phyloP scores from a whole-genome alignment of 2,329 filamentous ascomycete genomes.

The Diaporthe nobilis region DNA sequence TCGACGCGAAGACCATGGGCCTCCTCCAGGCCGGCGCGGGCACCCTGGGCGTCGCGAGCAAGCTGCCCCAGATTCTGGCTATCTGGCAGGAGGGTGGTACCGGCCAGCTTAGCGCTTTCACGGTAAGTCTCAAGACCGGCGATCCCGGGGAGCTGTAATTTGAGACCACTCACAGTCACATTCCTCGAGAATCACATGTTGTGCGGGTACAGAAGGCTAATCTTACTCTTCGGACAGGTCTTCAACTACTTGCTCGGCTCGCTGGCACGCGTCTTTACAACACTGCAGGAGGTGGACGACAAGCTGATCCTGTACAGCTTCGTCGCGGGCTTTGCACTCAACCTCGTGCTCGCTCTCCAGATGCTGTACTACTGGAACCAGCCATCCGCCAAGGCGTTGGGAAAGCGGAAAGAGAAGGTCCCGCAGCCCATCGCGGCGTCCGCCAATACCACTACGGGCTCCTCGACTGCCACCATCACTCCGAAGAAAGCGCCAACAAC shows the following conservation, averaged over 20 bases:
- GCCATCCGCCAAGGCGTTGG: slow-evolving; percentile 53
- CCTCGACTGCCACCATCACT: slow-evolving; percentile 42
- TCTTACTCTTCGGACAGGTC: slow-evolving; percentile 71
- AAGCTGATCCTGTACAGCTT: slow-evolving; percentile 96
- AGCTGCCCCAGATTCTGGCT: slow-evolving; percentile 91
- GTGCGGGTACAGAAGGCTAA: slow-evolving; percentile 28
- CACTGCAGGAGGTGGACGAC: slow-evolving; percentile 96
- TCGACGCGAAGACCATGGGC: slow-evolving; percentile 77
- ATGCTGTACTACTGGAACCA: slow-evolving; percentile 98
- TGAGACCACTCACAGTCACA: background rate
- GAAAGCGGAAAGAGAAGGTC: slow-evolving; percentile 55
- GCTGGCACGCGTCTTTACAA: slow-evolving; percentile 96
- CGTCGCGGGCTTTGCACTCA: slow-evolving; percentile 90
- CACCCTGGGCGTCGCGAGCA: slow-evolving; percentile 86
- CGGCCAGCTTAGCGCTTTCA: slow-evolving; percentile 95
- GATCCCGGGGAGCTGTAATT: too few relatives aligned
- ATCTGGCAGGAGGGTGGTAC: slow-evolving; percentile 90
- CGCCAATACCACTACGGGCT: slow-evolving; percentile 44
- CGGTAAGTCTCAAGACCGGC: slow-evolving; percentile 71
- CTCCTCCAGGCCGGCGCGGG: slow-evolving; percentile 90
- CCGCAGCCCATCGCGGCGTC: slow-evolving; percentile 45
- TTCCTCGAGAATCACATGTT: background rate
- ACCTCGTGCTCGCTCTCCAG: slow-evolving; percentile 87
- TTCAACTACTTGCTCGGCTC: slow-evolving; percentile 98
- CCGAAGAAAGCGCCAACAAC: slow-evolving; percentile 59